Evolutionary conservation across 2,329 filamentous ascomycete species (phyloP).

Genomic region (Coniella vitis): DNA sequence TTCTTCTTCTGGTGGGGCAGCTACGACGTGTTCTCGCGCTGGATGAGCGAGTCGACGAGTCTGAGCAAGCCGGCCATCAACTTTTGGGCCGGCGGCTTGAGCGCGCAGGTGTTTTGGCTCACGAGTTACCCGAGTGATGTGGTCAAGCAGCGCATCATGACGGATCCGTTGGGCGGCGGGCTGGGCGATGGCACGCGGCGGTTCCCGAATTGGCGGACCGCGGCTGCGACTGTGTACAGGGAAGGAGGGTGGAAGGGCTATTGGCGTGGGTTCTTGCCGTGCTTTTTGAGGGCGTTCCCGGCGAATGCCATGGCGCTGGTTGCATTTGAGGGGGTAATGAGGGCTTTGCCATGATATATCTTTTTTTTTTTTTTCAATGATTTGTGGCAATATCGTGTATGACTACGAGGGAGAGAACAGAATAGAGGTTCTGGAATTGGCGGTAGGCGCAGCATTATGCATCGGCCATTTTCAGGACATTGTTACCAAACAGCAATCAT

Average conservation of each 20-base stretch:
- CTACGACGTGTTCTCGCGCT: constrained; percentile 76
- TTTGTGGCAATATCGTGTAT: neutral
- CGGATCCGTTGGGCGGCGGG: constrained; percentile 71
- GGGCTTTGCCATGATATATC: constrained; percentile 45
- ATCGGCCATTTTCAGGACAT: no score
- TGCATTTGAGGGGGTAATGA: constrained; percentile 89
- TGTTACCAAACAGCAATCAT: neutral
- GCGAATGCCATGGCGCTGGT: constrained; percentile 92
- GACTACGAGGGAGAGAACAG: no score
- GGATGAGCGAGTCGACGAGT: constrained; percentile 58
- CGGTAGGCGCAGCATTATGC: no score
- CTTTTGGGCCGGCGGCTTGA: constrained; percentile 94
- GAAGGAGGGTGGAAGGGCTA: constrained; percentile 75
- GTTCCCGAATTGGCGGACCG: constrained; percentile 73
- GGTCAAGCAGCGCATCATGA: constrained; percentile 96
- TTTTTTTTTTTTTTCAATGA: no score
- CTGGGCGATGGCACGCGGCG: constrained; percentile 59
- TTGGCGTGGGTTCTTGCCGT: constrained; percentile 90
- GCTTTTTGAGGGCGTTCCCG: constrained; percentile 88
- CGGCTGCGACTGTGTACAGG: constrained; percentile 66
- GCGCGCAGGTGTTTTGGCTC: constrained; percentile 91
- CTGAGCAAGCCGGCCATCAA: constrained; percentile 77
- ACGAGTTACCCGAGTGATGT: constrained; percentile 88
- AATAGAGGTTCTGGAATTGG: neutral
- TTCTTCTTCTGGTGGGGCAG: constrained; percentile 99